Percentiles rank a stretch among this genome's conserved stretches.
phyloP scores from a whole-genome alignment of 1,284 basidiomycete species.

The Cystobasidium slooffiae region DNA sequence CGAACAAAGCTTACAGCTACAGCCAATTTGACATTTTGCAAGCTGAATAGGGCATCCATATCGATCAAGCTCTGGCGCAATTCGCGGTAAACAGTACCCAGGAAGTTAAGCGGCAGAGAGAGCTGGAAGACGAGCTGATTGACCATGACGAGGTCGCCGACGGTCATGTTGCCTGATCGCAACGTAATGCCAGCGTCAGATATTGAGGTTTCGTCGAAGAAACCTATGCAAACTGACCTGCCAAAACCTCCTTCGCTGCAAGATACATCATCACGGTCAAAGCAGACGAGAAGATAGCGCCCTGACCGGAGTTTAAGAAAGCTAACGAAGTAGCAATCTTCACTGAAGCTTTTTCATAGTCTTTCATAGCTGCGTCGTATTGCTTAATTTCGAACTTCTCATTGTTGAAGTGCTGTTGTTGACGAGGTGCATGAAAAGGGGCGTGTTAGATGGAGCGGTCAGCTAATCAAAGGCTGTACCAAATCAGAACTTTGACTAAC shows the following conservation, averaged over 20 bases:
- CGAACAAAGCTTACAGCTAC: slow-evolving; percentile 62
- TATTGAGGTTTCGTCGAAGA: background rate
- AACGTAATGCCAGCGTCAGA: background rate
- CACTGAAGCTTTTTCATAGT: slow-evolving; percentile 88
- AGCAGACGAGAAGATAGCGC: slow-evolving; percentile 90
- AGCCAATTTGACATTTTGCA: slow-evolving; percentile 80
- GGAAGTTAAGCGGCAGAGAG: slow-evolving; percentile 91
- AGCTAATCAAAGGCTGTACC: too few species aligned
- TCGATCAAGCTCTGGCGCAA: slow-evolving; percentile 92
- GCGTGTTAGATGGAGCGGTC: too few species aligned
- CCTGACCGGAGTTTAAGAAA: slow-evolving; percentile 93
- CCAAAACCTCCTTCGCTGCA: slow-evolving; percentile 89
- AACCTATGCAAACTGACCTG: slow-evolving; percentile 64
- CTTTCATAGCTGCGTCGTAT: slow-evolving; percentile 85
- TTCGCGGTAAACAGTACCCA: slow-evolving; percentile 90
- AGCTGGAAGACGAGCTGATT: slow-evolving; percentile 99
- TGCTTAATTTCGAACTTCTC: slow-evolving; percentile 87
- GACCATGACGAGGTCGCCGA: slow-evolving; percentile 97
- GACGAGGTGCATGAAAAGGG: too few species aligned
- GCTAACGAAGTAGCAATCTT: slow-evolving; percentile 95
- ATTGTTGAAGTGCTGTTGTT: slow-evolving; percentile 88
- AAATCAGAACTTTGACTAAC: slow-evolving; percentile 53
- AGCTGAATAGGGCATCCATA: slow-evolving; percentile 93
- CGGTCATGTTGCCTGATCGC: slow-evolving; percentile 84
- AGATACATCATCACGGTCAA: slow-evolving; percentile 95